Conservation (phyloP, 139 green algal genomes). For the Desmodesmus armatus region DNA sequence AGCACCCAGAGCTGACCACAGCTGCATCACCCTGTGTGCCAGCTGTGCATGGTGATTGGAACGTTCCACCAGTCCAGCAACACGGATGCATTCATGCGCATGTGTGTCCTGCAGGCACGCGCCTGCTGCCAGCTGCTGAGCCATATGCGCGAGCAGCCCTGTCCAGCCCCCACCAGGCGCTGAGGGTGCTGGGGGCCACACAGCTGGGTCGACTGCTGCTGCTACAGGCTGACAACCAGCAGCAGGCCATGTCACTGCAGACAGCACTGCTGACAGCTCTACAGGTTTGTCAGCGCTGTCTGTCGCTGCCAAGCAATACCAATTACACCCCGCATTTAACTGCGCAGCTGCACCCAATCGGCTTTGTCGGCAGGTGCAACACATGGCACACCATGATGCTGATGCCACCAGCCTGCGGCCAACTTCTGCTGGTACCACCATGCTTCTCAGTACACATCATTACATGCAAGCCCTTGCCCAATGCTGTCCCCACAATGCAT, state of each 20-base stretch:
- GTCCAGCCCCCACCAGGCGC: not conserved
- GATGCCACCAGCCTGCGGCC: no score
- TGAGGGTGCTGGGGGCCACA: slow-evolving; percentile 3
- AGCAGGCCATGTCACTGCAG: not conserved
- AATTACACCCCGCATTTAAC: not conserved
- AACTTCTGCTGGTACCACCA: not conserved
- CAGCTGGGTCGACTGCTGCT: slow-evolving; percentile 35
- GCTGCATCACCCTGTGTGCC: not conserved
- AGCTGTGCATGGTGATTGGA: not conserved
- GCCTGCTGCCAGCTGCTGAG: not conserved
- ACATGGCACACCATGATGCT: no score
- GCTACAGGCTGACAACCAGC: not conserved
- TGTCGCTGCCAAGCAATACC: not conserved
- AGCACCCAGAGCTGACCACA: not conserved
- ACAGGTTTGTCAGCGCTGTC: not conserved
- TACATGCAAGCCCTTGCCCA: not conserved
- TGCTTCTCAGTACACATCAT: not conserved
- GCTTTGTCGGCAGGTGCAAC: not conserved
- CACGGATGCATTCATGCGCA: not conserved
- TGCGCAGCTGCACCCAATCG: not conserved
- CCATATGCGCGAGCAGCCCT: slow-evolving; percentile 16
- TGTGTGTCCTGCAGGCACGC: not conserved
- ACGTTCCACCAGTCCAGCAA: not conserved
- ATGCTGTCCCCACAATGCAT: not conserved
- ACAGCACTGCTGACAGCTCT: not conserved